Conservation (phyloP, 164 flowering plant species). For the Aristolochia californica region DNA sequence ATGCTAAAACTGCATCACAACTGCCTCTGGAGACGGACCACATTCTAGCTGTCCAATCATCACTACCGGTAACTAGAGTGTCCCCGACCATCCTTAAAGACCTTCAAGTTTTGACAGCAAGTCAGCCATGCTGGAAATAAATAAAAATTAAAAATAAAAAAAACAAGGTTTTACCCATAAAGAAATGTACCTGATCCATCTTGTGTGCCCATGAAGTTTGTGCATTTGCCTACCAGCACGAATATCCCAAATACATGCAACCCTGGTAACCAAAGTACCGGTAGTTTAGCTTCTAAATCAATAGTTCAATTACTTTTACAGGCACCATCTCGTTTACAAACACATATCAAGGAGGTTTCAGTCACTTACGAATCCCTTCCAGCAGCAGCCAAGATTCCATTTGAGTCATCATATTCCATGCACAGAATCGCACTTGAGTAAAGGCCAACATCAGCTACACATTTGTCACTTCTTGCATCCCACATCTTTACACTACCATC, state of each 20-base stretch:
- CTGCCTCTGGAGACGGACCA: slow-evolving; percentile 96
- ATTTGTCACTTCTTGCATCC: slow-evolving; percentile 96
- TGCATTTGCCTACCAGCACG: slow-evolving; percentile 96
- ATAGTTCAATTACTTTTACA: not conserved
- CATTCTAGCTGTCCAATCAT: slow-evolving; percentile 97
- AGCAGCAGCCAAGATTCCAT: slow-evolving; percentile 94
- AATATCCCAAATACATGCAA: slow-evolving; percentile 93
- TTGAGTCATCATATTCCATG: slow-evolving; percentile 94
- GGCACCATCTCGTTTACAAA: not conserved
- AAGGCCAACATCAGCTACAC: slow-evolving; percentile 98
- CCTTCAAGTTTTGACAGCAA: slow-evolving; percentile 31
- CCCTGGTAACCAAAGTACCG: slow-evolving; percentile 31
- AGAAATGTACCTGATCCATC: slow-evolving; percentile 71
- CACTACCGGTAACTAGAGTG: slow-evolving; percentile 87
- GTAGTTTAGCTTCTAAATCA: not conserved
- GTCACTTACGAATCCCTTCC: slow-evolving; percentile 85
- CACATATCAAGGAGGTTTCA: not conserved
- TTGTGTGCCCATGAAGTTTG: slow-evolving; percentile 84
- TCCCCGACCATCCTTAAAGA: slow-evolving; percentile 96
- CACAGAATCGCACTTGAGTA: slow-evolving; percentile 90
- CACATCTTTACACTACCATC: slow-evolving; percentile 99
- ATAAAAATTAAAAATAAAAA: not conserved
- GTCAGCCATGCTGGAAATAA: not conserved
- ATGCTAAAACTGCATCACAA: slow-evolving; percentile 93
- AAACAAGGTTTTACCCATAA: not conserved